A percentile compares a stretch with the other conserved stretches of the same genome.
phyloP scores from a whole-genome alignment of 768 basidiomycete genomes.

The Calocera cornea region DNA sequence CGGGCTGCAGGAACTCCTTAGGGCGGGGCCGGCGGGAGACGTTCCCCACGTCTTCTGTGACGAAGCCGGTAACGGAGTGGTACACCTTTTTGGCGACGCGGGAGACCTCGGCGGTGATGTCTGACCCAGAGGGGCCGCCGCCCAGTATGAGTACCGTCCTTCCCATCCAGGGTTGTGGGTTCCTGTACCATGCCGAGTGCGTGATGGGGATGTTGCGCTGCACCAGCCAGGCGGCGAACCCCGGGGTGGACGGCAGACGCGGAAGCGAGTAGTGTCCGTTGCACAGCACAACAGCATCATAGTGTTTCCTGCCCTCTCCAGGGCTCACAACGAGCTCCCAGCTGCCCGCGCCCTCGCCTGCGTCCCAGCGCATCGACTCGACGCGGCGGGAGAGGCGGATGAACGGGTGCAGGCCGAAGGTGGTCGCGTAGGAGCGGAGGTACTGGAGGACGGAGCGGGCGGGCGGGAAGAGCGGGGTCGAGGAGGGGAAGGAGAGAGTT shows the following conservation, averaged over 20 bases:
- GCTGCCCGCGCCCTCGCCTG: constrained; percentile 16
- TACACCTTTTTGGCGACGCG: constrained; percentile 10
- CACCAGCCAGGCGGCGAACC: constrained; percentile 45
- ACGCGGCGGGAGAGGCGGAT: constrained; percentile 55
- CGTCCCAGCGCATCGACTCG: constrained; percentile 16
- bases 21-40: constrained; percentile 34
- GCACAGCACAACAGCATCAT: constrained; percentile 57
- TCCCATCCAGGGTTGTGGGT: constrained; percentile 28
- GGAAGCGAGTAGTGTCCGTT: constrained; percentile 65
- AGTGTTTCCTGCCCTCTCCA: constrained; percentile 27
- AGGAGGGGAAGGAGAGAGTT: constrained; percentile 52
- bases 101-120: constrained; percentile 49
- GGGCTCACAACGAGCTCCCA: constrained; percentile 25
- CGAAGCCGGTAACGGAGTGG: constrained; percentile 37
- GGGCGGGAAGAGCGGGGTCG: constrained; percentile 53
- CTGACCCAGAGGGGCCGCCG: constrained; percentile 48
- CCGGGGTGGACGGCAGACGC: constrained; percentile 45
- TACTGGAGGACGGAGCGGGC: constrained; percentile 55
- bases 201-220: constrained; percentile 31
- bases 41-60: constrained; percentile 23
- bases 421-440: constrained; percentile 47
- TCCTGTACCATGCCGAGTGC: constrained; percentile 60
- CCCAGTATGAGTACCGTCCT: constrained; percentile 36
- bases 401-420: constrained; percentile 45
- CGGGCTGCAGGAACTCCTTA: constrained; percentile 30